Conservation (phyloP, 345 rosid genomes). For the Adansonia digitata region DNA sequence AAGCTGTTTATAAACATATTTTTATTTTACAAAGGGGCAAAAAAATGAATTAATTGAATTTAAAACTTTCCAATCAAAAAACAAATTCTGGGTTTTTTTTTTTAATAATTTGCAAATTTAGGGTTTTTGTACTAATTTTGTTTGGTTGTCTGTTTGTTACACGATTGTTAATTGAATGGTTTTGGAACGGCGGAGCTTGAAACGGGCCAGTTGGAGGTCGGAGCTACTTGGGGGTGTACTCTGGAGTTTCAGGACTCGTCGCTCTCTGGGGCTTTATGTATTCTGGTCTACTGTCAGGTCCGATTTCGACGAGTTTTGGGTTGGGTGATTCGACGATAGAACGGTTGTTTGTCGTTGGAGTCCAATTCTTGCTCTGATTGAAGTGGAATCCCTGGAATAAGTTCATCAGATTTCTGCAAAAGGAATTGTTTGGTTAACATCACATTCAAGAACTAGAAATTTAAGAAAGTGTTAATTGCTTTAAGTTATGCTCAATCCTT, state of each 20-base stretch:
- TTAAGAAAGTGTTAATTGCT: neutral
- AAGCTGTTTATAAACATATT: neutral
- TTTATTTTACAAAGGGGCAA: slow-evolving; percentile 4
- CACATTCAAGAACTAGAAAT: neutral
- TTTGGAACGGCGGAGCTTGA: slow-evolving; percentile 40
- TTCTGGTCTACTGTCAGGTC: slow-evolving; percentile 16
- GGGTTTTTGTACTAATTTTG: neutral
- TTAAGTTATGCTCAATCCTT: neutral
- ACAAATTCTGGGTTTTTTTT: neutral
- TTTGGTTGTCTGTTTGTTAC: neutral
- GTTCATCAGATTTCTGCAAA: slow-evolving; percentile 20
- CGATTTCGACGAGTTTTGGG: slow-evolving; percentile 15
- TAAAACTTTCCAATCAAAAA: neutral
- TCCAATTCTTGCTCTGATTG: slow-evolving; percentile 32
- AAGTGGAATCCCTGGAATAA: slow-evolving; percentile 5
- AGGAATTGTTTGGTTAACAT: neutral
- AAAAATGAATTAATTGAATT: slow-evolving; percentile 8
- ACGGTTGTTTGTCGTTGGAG: slow-evolving; percentile 19
- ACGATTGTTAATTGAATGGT: slow-evolving; percentile 2
- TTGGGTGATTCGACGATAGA: slow-evolving; percentile 21
- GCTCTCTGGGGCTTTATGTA: neutral
- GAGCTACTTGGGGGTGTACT: slow-evolving; percentile 12
- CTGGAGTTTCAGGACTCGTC: slow-evolving; percentile 20
- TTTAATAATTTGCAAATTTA: neutral
- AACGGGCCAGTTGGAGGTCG: slow-evolving; percentile 27